phyloP scores from a whole-genome alignment of 257 asterid species.

The Echites panduratus region DNA sequence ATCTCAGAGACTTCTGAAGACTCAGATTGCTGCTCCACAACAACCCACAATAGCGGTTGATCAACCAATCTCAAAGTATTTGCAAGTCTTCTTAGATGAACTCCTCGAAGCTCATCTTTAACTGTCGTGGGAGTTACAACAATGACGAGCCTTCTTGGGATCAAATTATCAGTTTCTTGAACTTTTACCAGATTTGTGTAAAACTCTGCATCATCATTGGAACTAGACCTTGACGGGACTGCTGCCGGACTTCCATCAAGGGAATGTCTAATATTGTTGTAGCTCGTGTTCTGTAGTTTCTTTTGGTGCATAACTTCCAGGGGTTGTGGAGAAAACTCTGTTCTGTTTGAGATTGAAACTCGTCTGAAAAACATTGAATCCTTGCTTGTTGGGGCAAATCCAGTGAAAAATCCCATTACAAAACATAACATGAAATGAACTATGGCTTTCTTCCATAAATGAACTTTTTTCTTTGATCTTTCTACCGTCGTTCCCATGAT shows the following conservation, averaged over 20 bases:
- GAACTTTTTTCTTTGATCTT: conserved; percentile 71
- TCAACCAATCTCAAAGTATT: conserved; percentile 64
- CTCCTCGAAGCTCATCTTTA: conserved; percentile 28
- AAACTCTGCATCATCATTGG: neutral
- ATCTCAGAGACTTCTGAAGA: conserved; percentile 54
- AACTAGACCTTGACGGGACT: neutral
- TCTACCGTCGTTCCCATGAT: conserved; percentile 59
- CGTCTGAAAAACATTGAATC: conserved; percentile 30
- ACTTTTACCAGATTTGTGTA: conserved; percentile 10
- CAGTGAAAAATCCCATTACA: conserved; percentile 85
- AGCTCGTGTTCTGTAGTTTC: conserved; percentile 7
- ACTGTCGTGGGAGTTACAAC: conserved; percentile 65
- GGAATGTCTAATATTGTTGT: conserved; percentile 27
- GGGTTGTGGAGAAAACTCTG: conserved; percentile 41
- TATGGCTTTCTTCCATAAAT: conserved; percentile 69
- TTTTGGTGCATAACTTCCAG: conserved; percentile 32
- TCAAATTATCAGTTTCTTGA: conserved; percentile 9
- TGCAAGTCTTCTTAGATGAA: conserved; percentile 50
- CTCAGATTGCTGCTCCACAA: conserved; percentile 56
- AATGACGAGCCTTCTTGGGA: conserved; percentile 42
- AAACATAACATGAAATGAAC: conserved; percentile 72
- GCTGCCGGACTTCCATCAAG: conserved; percentile 23
- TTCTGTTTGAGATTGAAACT: conserved; percentile 15
- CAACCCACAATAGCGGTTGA: conserved; percentile 75
- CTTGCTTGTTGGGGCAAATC: conserved; percentile 70